Conservation (phyloP, 2,329 filamentous ascomycete species). For the Fusarium sublunatum region DNA sequence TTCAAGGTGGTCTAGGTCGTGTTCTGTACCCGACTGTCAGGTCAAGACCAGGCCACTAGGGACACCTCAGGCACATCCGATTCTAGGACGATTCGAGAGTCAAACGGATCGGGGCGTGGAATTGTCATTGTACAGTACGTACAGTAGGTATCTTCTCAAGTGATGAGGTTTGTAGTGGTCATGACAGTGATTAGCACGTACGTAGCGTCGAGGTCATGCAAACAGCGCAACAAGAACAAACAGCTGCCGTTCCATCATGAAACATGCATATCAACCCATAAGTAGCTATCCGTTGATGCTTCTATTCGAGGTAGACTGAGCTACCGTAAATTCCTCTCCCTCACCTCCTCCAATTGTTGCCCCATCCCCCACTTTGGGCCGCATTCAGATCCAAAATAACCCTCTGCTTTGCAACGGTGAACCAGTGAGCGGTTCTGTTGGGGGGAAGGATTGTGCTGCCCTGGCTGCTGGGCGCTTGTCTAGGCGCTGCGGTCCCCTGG, state of each 20-base stretch:
- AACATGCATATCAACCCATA: constrained; percentile 15
- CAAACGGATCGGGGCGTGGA: constrained; percentile 13
- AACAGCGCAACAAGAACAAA: constrained; percentile 15
- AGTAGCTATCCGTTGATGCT: constrained; percentile 14
- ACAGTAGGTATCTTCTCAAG: neutral
- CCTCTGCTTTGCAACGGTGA: constrained; percentile 9
- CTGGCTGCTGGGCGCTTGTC: constrained; percentile 13
- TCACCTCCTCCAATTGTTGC: constrained; percentile 30
- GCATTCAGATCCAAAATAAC: constrained; percentile 27
- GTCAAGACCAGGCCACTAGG: neutral
- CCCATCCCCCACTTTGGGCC: constrained; percentile 41
- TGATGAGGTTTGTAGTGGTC: neutral
- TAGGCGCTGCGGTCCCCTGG: constrained; percentile 19
- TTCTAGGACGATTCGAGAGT: constrained; percentile 14
- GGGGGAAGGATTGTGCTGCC: constrained; percentile 1
- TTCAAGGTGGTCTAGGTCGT: constrained; percentile 19
- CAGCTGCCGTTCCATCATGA: constrained; percentile 29
- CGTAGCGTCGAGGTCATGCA: constrained; percentile 13
- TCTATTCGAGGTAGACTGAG: constrained; percentile 1
- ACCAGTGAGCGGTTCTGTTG: constrained; percentile 1
- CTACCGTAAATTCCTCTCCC: constrained; percentile 14
- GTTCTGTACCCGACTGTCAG: constrained; percentile 23
- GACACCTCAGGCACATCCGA: constrained; percentile 17
- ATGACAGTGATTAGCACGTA: constrained; percentile 15
- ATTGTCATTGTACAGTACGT: neutral